phyloP scores from a whole-genome alignment of 306 rosid genomes.

The Abrus pulchellus region DNA sequence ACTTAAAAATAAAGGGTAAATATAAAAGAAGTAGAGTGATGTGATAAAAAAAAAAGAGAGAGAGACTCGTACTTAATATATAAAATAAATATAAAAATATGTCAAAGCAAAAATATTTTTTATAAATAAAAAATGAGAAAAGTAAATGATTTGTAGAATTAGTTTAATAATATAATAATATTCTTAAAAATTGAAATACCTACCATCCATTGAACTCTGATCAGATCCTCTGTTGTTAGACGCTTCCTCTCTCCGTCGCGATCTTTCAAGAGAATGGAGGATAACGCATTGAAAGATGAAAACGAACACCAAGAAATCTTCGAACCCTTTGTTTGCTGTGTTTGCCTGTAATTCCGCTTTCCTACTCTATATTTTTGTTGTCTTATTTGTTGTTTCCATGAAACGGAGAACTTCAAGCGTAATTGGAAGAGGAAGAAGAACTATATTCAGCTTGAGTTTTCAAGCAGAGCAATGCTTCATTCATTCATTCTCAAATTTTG shows the following conservation, averaged over 20 bases:
- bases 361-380: background rate
- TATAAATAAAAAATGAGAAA: too few relatives aligned
- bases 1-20: too few relatives aligned
- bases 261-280: conserved; percentile 28
- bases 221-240: background rate
- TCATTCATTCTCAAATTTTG: background rate
- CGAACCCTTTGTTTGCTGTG: conserved; percentile 74
- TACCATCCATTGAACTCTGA: background rate
- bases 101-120: too few relatives aligned
- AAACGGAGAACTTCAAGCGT: background rate
- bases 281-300: conserved; percentile 43
- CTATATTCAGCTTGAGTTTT: conserved; percentile 7
- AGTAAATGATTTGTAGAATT: too few relatives aligned
- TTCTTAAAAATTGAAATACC: too few relatives aligned
- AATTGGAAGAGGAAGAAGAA: conserved; percentile 1
- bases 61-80: too few relatives aligned
- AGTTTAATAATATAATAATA: too few relatives aligned
- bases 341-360: conserved; percentile 66
- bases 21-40: too few relatives aligned
- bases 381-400: background rate
- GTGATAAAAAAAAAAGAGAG: too few relatives aligned
- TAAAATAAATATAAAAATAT: too few relatives aligned
- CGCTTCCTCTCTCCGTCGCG: background rate
- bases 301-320: conserved; percentile 51
- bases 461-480: background rate